A percentile compares a stretch with the other conserved stretches of the same genome.
Evolutionary conservation across 176 grass and related monocot species (phyloP).

Genomic region (Paspalum vaginatum): DNA sequence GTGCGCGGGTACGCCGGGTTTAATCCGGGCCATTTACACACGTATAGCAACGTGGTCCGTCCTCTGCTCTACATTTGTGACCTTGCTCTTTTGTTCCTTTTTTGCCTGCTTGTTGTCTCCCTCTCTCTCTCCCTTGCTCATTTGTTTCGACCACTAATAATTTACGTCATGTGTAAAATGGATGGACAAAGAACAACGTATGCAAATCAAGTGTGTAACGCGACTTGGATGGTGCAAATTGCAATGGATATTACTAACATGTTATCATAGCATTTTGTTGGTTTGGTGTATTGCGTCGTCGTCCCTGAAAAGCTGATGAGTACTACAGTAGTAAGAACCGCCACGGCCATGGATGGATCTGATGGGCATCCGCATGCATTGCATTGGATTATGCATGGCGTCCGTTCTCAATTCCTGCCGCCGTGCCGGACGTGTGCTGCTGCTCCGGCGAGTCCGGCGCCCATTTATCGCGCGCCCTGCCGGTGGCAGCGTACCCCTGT

Average conservation of each 20-base stretch:
- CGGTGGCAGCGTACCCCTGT: neutral
- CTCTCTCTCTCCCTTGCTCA: neutral
- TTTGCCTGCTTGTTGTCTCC: neutral
- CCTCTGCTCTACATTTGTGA: constrained; percentile 29
- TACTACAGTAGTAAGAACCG: too few relatives aligned
- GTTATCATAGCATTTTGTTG: too few relatives aligned
- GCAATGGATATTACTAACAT: too few relatives aligned
- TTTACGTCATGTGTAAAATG: neutral
- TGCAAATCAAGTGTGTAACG: neutral
- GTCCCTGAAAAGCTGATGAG: too few relatives aligned
- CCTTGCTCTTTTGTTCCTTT: neutral
- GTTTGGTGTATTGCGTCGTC: too few relatives aligned
- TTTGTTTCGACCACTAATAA: constrained; percentile 30
- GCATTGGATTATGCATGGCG: neutral
- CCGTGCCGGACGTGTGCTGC: neutral
- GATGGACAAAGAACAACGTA: neutral
- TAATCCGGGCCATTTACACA: constrained; percentile 37
- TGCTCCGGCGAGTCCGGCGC: neutral
- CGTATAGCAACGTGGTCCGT: neutral
- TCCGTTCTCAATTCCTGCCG: constrained; percentile 17
- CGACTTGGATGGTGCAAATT: neutral
- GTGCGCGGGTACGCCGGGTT: constrained; percentile 38
- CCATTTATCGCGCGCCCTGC: constrained; percentile 6
- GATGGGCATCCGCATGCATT: neutral
- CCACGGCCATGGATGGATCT: too few relatives aligned